phyloP scores from a whole-genome alignment of 73 alveolate genomes.

The Paramecium sonneborni region DNA sequence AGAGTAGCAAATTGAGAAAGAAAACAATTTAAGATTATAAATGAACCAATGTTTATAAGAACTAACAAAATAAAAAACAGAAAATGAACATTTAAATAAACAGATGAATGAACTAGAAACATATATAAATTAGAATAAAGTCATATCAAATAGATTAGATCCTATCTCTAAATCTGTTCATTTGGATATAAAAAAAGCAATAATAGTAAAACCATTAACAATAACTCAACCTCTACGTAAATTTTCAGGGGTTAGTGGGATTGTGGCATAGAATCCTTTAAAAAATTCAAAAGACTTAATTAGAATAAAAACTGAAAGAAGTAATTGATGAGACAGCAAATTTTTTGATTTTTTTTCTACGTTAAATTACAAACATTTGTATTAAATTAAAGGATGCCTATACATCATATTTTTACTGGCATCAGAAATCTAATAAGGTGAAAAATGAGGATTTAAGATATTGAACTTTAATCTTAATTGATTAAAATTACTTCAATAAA shows the following conservation, averaged over 20 bases:
- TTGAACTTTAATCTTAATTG: neutral
- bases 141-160: neutral
- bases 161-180: conserved; percentile 6
- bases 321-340: neutral
- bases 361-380: neutral
- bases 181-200: neutral
- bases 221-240: neutral
- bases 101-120: neutral
- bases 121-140: neutral
- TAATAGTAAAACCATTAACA: neutral
- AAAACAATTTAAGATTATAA: neutral
- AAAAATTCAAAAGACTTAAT: neutral
- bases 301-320: conserved; percentile 15
- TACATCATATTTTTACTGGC: neutral
- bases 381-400: neutral
- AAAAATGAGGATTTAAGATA: no score
- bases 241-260: neutral
- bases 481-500: neutral
- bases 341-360: neutral
- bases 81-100: neutral
- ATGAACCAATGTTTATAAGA: neutral
- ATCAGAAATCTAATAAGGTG: neutral
- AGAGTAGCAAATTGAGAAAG: neutral
- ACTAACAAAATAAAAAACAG: neutral
- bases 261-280: neutral